Base-by-base conservation (phyloP, 805 yeast species). In the Saccharomycopsis microspora region DNA sequence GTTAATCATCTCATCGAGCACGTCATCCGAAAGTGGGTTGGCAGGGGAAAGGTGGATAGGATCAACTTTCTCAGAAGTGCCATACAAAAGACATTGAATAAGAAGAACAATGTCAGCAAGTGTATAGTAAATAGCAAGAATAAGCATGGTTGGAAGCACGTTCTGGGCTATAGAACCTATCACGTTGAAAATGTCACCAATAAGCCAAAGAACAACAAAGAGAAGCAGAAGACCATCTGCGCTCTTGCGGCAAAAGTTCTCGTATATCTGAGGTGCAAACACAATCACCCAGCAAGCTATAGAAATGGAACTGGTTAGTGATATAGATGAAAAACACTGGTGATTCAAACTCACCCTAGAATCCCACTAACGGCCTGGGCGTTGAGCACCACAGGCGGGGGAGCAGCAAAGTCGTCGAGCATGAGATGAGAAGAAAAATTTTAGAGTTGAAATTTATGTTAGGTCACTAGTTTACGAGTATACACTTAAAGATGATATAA, bases 241-340 rank as follows among this genome's bases (percentile, higher is more conserved):
- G 35, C 88, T 79, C 62, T 85, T 81, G 59, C 97, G 69, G 52
- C 74, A 72, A 59, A 85, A 88, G 62, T 89, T 90, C 60, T 93
- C 97, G 63, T 87, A 89, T 41, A 93, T 83, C 61, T 90, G 97
- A 7, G 97, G 97, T 37, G 95, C 94, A 70, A 93, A 90, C 11
- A 90, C 98, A 43, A 93, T 89, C 51, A 93, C 82, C 98, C 98
- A 90, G 63, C 97, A 93, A 10, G 97, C 95, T 42, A 90, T 76
- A 19, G 97, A 90, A 35, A 93, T 87, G 8, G 95, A 86, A 31
- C 85, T 69, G 6, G 60, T 40, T 8, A 33, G 8, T 44, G 56
- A 32, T 46, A 39, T 41, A 45, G 43, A 32, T 28, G 10, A 30
- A 19, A 28, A 27, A 19, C 10, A 8, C 36, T 8, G 3, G 36